phyloP scores from a whole-genome alignment of 352 stramenopile species.

The Phytopythium chamaehyphon region DNA sequence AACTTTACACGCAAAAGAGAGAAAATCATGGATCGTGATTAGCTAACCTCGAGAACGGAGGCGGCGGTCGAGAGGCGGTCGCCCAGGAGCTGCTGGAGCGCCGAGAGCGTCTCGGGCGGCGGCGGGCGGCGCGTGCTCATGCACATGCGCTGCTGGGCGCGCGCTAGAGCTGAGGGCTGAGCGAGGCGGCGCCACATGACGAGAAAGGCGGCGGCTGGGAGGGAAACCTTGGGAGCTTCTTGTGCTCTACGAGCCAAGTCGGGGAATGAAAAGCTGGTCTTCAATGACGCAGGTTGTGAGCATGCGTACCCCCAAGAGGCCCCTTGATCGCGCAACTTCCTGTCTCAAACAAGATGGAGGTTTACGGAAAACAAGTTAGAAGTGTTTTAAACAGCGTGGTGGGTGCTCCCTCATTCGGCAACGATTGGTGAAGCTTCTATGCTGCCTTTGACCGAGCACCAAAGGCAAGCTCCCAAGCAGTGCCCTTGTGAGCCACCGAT shows the following conservation, averaged over 20 bases:
- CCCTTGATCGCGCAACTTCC: slow-evolving; percentile 1
- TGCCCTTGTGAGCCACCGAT: too few relatives aligned
- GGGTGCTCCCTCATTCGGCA: slow-evolving; percentile 10
- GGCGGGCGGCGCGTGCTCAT: slow-evolving; percentile 31
- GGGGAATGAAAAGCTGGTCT: slow-evolving; percentile 26
- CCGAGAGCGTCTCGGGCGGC: slow-evolving; percentile 41
- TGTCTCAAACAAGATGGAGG: too few relatives aligned
- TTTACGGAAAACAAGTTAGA: too few relatives aligned
- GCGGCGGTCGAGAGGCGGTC: slow-evolving; percentile 59
- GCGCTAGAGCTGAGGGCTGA: slow-evolving; percentile 4
- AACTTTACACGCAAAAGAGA: too few relatives aligned
- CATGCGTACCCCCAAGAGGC: neutral
- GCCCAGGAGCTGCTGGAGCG: slow-evolving; percentile 52
- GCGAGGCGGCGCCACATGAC: slow-evolving; percentile 28
- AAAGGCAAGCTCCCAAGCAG: too few relatives aligned
- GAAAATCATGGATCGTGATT: too few relatives aligned
- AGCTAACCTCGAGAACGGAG: slow-evolving; percentile 64
- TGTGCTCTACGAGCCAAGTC: slow-evolving; percentile 11
- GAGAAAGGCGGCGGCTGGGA: neutral
- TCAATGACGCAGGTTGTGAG: slow-evolving; percentile 5
- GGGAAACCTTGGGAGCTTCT: slow-evolving; percentile 7
- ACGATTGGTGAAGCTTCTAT: slow-evolving; percentile 13
- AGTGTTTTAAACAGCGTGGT: slow-evolving; percentile 7
- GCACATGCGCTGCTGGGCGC: slow-evolving; percentile 6
- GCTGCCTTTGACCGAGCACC: neutral